Percentiles rank a stretch among this genome's conserved stretches.
These are phyloP conservation scores for Panaeolus cyanescens DNA, from an alignment of 768 basidiomycete species.

Conservation along the genomic window DNA sequence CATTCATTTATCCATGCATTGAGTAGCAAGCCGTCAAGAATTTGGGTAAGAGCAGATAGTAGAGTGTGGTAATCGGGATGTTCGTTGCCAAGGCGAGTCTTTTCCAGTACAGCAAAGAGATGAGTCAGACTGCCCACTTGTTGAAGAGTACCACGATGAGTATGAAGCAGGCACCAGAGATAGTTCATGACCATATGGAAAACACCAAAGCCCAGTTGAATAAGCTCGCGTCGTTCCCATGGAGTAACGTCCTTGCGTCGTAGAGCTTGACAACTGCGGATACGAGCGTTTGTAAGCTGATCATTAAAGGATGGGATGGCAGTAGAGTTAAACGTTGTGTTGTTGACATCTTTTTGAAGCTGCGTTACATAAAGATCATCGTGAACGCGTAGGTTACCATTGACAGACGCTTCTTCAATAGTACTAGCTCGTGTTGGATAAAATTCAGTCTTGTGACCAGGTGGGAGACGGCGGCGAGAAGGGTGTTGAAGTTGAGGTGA, in stretches of 20 bases:
- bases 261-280: conserved; percentile 16
- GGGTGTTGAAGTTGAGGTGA: conserved; percentile 16
- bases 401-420: conserved; percentile 30
- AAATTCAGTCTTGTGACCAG: conserved; percentile 23
- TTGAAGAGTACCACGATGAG: conserved; percentile 26
- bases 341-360: conserved; percentile 13
- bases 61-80: conserved; percentile 38
- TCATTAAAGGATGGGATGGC: conserved; percentile 29
- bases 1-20: conserved; percentile 26
- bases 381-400: conserved; percentile 29
- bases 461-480: conserved; percentile 16
- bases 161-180: conserved; percentile 28
- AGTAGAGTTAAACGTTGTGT: conserved; percentile 5
- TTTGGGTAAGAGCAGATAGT: conserved; percentile 25
- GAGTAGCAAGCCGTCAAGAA: conserved; percentile 32
- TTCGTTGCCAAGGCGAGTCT: conserved; percentile 26
- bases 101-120: conserved; percentile 32
- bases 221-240: conserved; percentile 21
- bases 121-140: conserved; percentile 26
- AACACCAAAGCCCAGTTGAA: conserved; percentile 26
- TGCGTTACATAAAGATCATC: conserved; percentile 25
- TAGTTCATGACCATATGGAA: conserved; percentile 38
- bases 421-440: conserved; percentile 22
- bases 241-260: conserved; percentile 17
- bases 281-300: conserved; percentile 29